Base-by-base conservation (phyloP, 176 grass and related monocot genomes). In the Guadua angustifolia region DNA sequence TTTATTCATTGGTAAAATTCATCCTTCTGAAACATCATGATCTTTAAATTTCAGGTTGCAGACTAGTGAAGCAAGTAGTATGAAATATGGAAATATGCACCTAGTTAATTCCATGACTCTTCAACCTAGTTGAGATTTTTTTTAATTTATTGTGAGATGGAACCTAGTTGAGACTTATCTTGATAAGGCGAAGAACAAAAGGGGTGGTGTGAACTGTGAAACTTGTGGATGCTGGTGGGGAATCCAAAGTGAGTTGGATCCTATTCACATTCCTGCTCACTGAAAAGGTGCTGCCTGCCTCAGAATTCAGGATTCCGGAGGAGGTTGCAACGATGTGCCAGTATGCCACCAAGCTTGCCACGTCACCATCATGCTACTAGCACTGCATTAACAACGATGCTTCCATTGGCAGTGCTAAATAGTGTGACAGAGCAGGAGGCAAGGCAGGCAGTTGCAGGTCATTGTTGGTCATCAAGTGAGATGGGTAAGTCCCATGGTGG, bases 301-400 rank as follows among this genome's bases (percentile, higher is more conserved):
- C 53, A n/a, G 53, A 5, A 39, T 15, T 64, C 38, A 79, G 39
- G 29, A 66, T 68, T 86, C 35, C 29, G 24, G 64, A 64, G 19
- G 42, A 78, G 62, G 50, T 52, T 50, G 16, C 5, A 42, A 29
- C 9, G 74, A 83, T 74, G 26, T 42, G 74, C 43, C 84, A 86
- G 79, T 74, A 36, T 42, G 74, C 43, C 84, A 86, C 49, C 73
- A n/a, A 82, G 46, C 40, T 32, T 73, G 67, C 84, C 59, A 2
- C 33, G 74, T 90, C 88, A 2, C 58, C 47, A 7, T 83, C 88
- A 82, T n/a, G 5, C 33, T 29, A 86, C 58, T 66, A 58, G 66
- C 73, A 79, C 59, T 53, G 22, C 79, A 78, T 29, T 29, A 29
- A 29, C 29, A 29, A 29, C 29, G 29, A 29, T 29, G 29, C 29